A percentile compares a stretch with the other conserved stretches of the same genome.
phyloP scores from a whole-genome alignment of 192 early-diverging fungal species.

The Gryganskiella cystojenkinii region DNA sequence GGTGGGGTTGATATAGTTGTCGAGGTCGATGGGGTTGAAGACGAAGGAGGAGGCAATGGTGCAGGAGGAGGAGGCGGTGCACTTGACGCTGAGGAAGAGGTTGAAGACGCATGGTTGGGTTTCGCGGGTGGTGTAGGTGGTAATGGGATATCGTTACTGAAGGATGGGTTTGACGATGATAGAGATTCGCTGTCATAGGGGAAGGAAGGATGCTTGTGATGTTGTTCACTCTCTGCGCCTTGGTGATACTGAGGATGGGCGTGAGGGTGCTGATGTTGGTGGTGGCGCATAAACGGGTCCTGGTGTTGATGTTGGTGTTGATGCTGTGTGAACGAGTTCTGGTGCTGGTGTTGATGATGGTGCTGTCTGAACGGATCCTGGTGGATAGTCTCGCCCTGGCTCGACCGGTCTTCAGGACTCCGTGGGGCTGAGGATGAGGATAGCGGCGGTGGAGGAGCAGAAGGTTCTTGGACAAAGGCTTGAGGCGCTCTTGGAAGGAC shows the following conservation, averaged over 20 bases:
- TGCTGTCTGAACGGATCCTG: neutral
- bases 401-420: too few species aligned
- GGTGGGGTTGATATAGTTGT: too few species aligned
- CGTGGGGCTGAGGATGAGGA: neutral
- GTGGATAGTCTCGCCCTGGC: too few species aligned
- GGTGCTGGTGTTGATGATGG: constrained; percentile 4
- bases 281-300: neutral
- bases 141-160: neutral
- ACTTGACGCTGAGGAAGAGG: neutral
- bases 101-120: too few species aligned
- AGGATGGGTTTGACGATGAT: neutral
- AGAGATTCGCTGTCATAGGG: neutral
- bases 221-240: neutral
- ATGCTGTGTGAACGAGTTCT: neutral
- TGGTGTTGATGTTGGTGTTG: neutral
- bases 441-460: constrained; percentile 1
- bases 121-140: neutral
- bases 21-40: too few species aligned
- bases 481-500: neutral
- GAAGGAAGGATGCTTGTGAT: neutral
- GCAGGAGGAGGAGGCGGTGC: neutral
- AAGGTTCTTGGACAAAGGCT: neutral
- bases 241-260: constrained; percentile 10
- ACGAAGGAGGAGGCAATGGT: too few species aligned
- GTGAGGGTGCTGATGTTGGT: neutral